A percentile compares a stretch with the other conserved stretches of the same genome.
Evolutionary conservation across 306 rosid genomes (phyloP).

Genomic region (Trifolium repens): DNA sequence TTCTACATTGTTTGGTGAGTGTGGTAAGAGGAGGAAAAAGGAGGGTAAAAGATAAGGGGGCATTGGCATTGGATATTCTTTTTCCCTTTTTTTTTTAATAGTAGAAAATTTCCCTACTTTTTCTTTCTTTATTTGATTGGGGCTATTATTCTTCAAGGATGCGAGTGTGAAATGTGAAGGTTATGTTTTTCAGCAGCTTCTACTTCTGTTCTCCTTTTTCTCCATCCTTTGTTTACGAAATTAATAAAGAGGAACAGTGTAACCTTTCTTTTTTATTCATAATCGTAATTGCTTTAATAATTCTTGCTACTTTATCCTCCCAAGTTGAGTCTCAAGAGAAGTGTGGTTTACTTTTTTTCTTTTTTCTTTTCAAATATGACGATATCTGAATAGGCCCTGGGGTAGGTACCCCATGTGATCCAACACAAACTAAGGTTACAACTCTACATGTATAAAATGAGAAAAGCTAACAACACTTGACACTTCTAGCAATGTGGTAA

Average conservation of each 20-base stretch:
- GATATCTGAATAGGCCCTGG: not conserved
- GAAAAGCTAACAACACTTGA: not conserved
- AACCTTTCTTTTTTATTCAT: slow-evolving; percentile 36
- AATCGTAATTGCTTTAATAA: slow-evolving; percentile 28
- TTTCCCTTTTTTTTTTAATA: not conserved
- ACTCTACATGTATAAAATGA: not conserved
- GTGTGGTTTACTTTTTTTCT: not conserved
- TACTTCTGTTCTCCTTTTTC: slow-evolving; percentile 45
- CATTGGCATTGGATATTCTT: slow-evolving; percentile 33
- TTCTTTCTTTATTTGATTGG: slow-evolving; percentile 41
- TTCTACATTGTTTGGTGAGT: slow-evolving; percentile 73
- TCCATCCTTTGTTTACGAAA: slow-evolving; percentile 54
- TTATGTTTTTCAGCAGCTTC: slow-evolving; percentile 39
- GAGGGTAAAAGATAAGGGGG: slow-evolving; percentile 51
- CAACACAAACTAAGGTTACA: not conserved
- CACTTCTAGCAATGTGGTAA: slow-evolving; percentile 1
- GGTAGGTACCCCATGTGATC: not conserved
- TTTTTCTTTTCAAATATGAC: not conserved
- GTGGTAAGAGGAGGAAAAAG: slow-evolving; percentile 67
- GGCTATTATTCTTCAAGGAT: slow-evolving; percentile 73
- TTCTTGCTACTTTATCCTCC: slow-evolving; percentile 9
- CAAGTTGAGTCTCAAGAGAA: not conserved
- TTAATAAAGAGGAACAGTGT: slow-evolving; percentile 50
- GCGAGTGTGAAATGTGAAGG: slow-evolving; percentile 64
- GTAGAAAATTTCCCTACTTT: slow-evolving; percentile 28